Conservation (phyloP, 2,329 filamentous ascomycete species). For the Phialophora chinensis region DNA sequence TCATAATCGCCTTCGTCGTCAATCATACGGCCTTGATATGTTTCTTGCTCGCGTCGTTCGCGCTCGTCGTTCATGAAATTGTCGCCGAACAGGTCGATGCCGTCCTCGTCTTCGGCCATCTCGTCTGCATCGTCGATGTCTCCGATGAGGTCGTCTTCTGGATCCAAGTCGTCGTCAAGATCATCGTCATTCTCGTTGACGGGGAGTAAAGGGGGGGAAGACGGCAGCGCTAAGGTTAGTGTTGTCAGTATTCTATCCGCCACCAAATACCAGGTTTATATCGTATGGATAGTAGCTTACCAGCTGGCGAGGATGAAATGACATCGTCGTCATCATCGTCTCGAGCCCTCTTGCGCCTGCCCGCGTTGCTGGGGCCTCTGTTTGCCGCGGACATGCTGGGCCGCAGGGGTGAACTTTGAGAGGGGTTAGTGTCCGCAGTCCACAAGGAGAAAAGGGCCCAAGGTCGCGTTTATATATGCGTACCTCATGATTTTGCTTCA, state of each 20-base stretch:
- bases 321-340: conserved; percentile 69
- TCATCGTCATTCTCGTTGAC: conserved; percentile 49
- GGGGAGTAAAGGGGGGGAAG: conserved; percentile 65
- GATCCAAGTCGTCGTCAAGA: conserved; percentile 53
- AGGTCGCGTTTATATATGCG: background rate
- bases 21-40: conserved; percentile 64
- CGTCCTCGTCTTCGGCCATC: conserved; percentile 71
- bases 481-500: conserved; percentile 31
- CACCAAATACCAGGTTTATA: background rate
- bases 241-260: conserved; percentile 15
- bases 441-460: background rate
- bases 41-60: conserved; percentile 54
- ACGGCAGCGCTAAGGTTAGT: conserved; percentile 53
- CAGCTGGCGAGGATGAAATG: conserved; percentile 64
- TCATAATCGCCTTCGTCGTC: conserved; percentile 71
- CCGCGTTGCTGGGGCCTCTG: conserved; percentile 65
- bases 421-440: conserved; percentile 5
- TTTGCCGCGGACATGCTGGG: conserved; percentile 83
- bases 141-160: conserved; percentile 63
- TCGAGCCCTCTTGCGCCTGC: conserved; percentile 67
- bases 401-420: conserved; percentile 76
- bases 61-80: conserved; percentile 69
- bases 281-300: conserved; percentile 40
- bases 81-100: conserved; percentile 72
- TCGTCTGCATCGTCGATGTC: conserved; percentile 73